Base-by-base conservation (phyloP, 148 eudicot species). In the Vaccinium myrtillus region DNA sequence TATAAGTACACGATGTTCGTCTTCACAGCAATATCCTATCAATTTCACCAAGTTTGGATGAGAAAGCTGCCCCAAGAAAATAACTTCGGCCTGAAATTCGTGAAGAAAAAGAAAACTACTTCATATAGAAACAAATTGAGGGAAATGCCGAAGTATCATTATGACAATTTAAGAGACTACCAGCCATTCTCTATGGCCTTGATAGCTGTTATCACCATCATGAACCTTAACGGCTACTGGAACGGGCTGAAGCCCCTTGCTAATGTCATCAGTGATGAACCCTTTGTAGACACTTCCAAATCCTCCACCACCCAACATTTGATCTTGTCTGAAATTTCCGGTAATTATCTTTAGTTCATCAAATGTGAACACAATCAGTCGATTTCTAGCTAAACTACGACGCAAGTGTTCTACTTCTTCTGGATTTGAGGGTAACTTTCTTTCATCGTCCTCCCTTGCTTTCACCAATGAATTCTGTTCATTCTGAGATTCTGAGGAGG, bases 121-220 rank as follows among this genome's bases (percentile, higher is more conserved):
- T 2, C 16, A n/a, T 18, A 19, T 79, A 18, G 13, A 80, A 61
- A 13, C 14, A 67, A 54, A 39, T 54, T 30, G 75, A 82, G 58
- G 14, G 14, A 46, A 36, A 36, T 43, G 54, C 14, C 0, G 9
- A 27, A 27, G 1, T 51, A 21, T 36, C 50, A 54, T 23, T 16
- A 9, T 55, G 54, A 61, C 5, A 9, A 32, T 5, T 10, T 32
- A 77, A 19, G n/a, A 8, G 16, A 9, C 32, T 88, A 95, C 98
- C 95, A 94, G 94, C 98, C 98, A 95, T 87, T 95, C 98, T 84
- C 98, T 89, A 65, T 95, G 98, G 84, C 98, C 96, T 87, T 95
- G 98, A 87, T 86, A 85, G 80, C 96, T 95, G 77, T 94, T 94
- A 85, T 88, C 93, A 1, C 98, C 98, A 85, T 94, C 96, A 67